These are phyloP conservation scores for Fusarium sp. DNA, from an alignment of 2,329 filamentous ascomycete genomes.

Conservation along the genomic window DNA sequence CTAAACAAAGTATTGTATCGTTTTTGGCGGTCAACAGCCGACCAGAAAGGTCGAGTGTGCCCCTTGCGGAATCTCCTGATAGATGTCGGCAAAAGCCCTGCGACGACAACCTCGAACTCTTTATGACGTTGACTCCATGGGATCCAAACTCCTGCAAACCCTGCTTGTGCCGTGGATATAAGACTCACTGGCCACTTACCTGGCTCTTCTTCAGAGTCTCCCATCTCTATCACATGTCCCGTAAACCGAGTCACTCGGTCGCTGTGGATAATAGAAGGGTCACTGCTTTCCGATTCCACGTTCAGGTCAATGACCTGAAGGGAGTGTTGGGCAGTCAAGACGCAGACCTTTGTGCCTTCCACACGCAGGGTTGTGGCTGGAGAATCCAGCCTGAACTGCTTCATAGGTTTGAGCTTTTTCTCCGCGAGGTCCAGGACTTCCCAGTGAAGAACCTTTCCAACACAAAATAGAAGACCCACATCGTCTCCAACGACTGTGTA, in stretches of 20 bases:
- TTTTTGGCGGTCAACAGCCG: slow-evolving; percentile 46
- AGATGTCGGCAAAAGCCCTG: slow-evolving; percentile 65
- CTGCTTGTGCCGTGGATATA: slow-evolving; percentile 59
- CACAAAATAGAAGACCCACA: slow-evolving; percentile 67
- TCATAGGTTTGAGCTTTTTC: slow-evolving; percentile 61
- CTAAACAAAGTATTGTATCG: slow-evolving; percentile 57
- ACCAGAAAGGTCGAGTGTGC: slow-evolving; percentile 64
- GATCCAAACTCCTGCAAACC: slow-evolving; percentile 62
- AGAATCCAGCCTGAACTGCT: slow-evolving; percentile 62
- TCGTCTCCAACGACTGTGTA: slow-evolving; percentile 66
- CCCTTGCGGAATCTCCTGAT: slow-evolving; percentile 66
- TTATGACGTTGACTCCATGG: slow-evolving; percentile 54
- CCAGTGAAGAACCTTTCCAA: slow-evolving; percentile 65
- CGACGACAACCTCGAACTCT: slow-evolving; percentile 62
- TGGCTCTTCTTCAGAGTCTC: slow-evolving; percentile 43
- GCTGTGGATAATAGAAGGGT: slow-evolving; percentile 56
- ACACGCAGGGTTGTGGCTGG: slow-evolving; percentile 61
- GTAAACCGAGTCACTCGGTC: slow-evolving; percentile 58
- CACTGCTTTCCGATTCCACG: slow-evolving; percentile 47
- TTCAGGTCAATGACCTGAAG: slow-evolving; percentile 64
- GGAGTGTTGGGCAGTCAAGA: slow-evolving; percentile 65
- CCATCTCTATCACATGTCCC: slow-evolving; percentile 59
- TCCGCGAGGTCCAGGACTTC: slow-evolving; percentile 62
- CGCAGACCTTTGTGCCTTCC: slow-evolving; percentile 60
- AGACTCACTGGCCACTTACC: slow-evolving; percentile 56